Evolutionary conservation across 768 basidiomycete species (phyloP), one percentile per base, ranked within the genome.

Genomic region (Hygrophorus russula): DNA sequence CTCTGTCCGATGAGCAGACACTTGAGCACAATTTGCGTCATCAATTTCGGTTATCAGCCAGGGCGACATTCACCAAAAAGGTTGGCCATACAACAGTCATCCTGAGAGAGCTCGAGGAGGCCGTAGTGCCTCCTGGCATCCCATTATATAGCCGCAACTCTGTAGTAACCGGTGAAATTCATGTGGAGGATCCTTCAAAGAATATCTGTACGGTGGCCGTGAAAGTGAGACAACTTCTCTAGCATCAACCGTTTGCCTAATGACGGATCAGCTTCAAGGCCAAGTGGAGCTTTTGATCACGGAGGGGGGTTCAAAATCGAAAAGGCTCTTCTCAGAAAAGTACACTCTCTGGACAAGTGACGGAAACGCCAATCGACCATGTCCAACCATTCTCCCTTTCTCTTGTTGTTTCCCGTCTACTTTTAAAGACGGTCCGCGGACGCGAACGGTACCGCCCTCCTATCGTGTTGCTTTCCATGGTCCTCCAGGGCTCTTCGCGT

Each of bases 11-110:
- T 19, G 81, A 84, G 50, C 61, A 64, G 42, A 63, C 64, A 13
- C 69, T 84, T 6, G 70, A 75, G 33, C 66, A 65, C 35, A 71
- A 76, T 0, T 73, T 68, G 5, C 57, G 59, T 17, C 45, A 51
- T 27, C 31, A 43, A 20, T 42, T 31, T 39, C 57, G 54, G 2
- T 39, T 53, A 0, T 41, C 45, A 31, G 64, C 66, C n/a, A 65
- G 62, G 2, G 69, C 69, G 10, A 58, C 62, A 2, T 73, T 65
- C 51, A 59, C 63, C 27, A 68, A 61, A 44, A 63, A 56, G 14
- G 57, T 58, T 32, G 67, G 67, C 2, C 57, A 58, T 34, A 56
- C 64, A 12, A 68, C 68, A 1, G 47, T 78, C 29, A 51, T 70
- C 9, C 55, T 79, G 4, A 58, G 63, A 14, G 69, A 70, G 3